Evolutionary conservation across 106 monocot genomes (phyloP).

Genomic region (Posidonia australis): DNA sequence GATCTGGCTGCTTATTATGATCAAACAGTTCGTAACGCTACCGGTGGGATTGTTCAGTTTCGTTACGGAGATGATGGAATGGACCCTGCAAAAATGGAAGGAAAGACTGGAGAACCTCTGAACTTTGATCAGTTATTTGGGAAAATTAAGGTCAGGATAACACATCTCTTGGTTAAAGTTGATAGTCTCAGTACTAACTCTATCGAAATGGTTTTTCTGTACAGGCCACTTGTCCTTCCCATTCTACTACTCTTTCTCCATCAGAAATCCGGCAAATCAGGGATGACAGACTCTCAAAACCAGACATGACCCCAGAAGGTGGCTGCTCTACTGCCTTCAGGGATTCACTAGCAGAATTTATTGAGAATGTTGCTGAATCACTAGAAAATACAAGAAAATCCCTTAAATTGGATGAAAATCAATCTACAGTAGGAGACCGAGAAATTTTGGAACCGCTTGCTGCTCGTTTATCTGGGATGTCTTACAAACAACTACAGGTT

Average conservation of each 20-base stretch:
- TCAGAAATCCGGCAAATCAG: constrained; percentile 37
- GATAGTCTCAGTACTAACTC: background rate
- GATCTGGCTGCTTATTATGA: constrained; percentile 83
- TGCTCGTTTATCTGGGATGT: constrained; percentile 73
- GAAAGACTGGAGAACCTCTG: constrained; percentile 63
- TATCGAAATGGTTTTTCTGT: background rate
- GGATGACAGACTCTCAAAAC: constrained; percentile 36
- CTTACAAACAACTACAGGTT: constrained; percentile 73
- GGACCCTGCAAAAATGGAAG: constrained; percentile 99
- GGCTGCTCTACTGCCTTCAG: constrained; percentile 62
- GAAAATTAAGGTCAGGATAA: constrained; percentile 60
- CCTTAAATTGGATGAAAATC: constrained; percentile 44
- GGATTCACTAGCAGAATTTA: constrained; percentile 40
- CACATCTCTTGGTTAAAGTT: background rate
- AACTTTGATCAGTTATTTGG: constrained; percentile 83
- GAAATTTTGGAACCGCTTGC: constrained; percentile 38
- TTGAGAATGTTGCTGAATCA: constrained; percentile 25
- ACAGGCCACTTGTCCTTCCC: constrained; percentile 80
- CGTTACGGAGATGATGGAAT: constrained; percentile 96
- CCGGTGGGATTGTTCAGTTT: constrained; percentile 77
- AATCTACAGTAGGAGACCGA: constrained; percentile 14
- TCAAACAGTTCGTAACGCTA: constrained; percentile 79
- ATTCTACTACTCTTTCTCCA: constrained; percentile 36
- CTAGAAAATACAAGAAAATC: constrained; percentile 39
- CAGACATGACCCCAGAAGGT: constrained; percentile 46